These are phyloP conservation scores for Postia placenta DNA, from an alignment of 768 basidiomycete species.

Conservation along the genomic window DNA sequence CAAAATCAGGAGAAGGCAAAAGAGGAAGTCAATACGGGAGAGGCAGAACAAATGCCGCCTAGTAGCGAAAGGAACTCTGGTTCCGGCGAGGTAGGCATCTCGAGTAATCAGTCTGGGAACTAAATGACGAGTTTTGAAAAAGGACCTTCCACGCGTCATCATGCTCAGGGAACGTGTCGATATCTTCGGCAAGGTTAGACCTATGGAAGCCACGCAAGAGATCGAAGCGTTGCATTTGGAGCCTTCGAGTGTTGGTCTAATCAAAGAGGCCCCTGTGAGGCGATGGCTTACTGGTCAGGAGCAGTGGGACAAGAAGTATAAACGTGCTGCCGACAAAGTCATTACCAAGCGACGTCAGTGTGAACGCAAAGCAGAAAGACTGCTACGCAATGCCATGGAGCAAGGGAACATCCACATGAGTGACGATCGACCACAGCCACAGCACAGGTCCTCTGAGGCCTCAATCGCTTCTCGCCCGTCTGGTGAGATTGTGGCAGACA, in stretches of 20 bases:
- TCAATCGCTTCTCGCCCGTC: constrained; percentile 8
- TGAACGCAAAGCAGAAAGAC: constrained; percentile 35
- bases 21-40: constrained; percentile 22
- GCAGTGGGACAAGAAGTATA: constrained; percentile 54
- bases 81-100: background rate
- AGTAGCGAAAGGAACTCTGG: constrained; percentile 1
- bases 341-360: constrained; percentile 38
- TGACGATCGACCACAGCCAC: constrained; percentile 6
- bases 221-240: constrained; percentile 49
- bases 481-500: constrained; percentile 15
- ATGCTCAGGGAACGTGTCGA: constrained; percentile 77
- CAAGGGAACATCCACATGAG: constrained; percentile 35
- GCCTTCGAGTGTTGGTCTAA: constrained; percentile 54
- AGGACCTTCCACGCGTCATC: constrained; percentile 22
- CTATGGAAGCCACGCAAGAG: constrained; percentile 55
- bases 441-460: constrained; percentile 1
- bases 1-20: constrained; percentile 23
- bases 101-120: background rate
- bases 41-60: constrained; percentile 15
- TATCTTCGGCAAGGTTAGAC: constrained; percentile 48
- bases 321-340: constrained; percentile 33
- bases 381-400: constrained; percentile 39
- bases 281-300: constrained; percentile 62
- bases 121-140: background rate
- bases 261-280: constrained; percentile 66